A percentile compares a stretch with the other conserved stretches of the same genome.
Conservation (phyloP, 495 filamentous ascomycete genomes). For the Cryomyces minteri region DNA sequence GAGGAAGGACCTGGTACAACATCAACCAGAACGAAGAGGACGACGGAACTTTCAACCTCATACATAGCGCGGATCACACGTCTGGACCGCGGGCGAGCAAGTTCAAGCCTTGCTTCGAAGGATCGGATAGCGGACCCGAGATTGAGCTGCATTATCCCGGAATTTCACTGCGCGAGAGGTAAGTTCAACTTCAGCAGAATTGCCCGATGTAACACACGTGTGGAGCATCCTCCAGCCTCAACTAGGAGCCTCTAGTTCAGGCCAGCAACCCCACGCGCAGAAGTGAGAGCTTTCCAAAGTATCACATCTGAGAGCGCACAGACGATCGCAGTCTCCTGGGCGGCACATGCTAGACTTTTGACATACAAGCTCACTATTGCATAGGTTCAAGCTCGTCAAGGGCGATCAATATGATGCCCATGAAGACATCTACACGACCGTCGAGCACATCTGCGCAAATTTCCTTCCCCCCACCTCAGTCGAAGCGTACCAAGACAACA, state of each 20-base stretch:
- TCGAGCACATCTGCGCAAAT: slow-evolving; percentile 50
- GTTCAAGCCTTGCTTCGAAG: slow-evolving; percentile 3
- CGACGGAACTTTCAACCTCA: background rate
- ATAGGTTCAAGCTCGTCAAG: slow-evolving; percentile 58
- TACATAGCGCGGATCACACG: slow-evolving; percentile 8
- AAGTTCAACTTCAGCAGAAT: background rate
- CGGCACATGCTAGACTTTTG: no score
- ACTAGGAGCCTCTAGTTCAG: no score
- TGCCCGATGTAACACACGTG: background rate
- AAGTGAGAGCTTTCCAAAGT: no score
- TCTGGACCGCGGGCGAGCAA: slow-evolving; percentile 5
- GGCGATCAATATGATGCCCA: slow-evolving; percentile 69
- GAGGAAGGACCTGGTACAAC: background rate
- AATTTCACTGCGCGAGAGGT: slow-evolving; percentile 9
- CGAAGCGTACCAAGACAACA: slow-evolving; percentile 50
- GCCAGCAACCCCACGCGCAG: no score
- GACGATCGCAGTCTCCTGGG: no score
- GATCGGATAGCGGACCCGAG: background rate
- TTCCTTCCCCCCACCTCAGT: slow-evolving; percentile 54
- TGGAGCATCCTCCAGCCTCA: background rate
- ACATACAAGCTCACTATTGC: background rate
- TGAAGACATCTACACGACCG: slow-evolving; percentile 65
- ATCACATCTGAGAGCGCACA: no score
- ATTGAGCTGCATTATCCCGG: slow-evolving; percentile 23
- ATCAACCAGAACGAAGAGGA: background rate